Conservation (phyloP, 2,329 filamentous ascomycete genomes). For the Botrytis galanthina region DNA sequence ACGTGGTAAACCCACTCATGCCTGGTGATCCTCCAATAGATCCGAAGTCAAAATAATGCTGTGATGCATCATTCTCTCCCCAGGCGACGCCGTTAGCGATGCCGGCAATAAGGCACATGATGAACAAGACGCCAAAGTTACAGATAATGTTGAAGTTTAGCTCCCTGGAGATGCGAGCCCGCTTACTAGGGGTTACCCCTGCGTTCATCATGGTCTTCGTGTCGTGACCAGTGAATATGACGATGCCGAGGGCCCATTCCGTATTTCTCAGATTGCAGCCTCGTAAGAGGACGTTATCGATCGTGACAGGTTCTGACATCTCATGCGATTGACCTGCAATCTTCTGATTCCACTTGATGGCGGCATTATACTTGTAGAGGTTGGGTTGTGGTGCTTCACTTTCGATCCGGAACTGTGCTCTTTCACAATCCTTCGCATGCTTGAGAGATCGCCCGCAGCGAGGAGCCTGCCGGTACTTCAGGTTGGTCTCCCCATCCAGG, state of each 20-base stretch:
- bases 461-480: slow-evolving; percentile 90
- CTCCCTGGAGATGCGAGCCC: slow-evolving; percentile 84
- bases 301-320: slow-evolving; percentile 89
- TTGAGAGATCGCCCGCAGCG: slow-evolving; percentile 79
- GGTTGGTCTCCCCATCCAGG: slow-evolving; percentile 93
- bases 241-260: slow-evolving; percentile 90
- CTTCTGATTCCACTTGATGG: slow-evolving; percentile 79
- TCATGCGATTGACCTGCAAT: slow-evolving; percentile 61
- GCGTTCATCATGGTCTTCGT: slow-evolving; percentile 99
- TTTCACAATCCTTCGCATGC: slow-evolving; percentile 90
- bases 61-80: slow-evolving; percentile 61
- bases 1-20: slow-evolving; percentile 90
- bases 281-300: slow-evolving; percentile 91
- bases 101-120: slow-evolving; percentile 84
- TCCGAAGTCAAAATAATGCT: slow-evolving; percentile 82
- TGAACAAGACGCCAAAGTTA: slow-evolving; percentile 86
- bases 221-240: slow-evolving; percentile 91
- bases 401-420: slow-evolving; percentile 80
- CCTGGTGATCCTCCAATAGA: slow-evolving; percentile 72
- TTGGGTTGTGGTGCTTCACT: slow-evolving; percentile 92
- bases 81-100: slow-evolving; percentile 83
- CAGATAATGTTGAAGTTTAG: slow-evolving; percentile 97
- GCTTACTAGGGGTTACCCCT: slow-evolving; percentile 91
- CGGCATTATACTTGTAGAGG: slow-evolving; percentile 90
- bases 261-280: slow-evolving; percentile 94